These are phyloP conservation scores for Colletotrichum falcatum DNA, from an alignment of 2,329 filamentous ascomycete species.

Conservation along the genomic window DNA sequence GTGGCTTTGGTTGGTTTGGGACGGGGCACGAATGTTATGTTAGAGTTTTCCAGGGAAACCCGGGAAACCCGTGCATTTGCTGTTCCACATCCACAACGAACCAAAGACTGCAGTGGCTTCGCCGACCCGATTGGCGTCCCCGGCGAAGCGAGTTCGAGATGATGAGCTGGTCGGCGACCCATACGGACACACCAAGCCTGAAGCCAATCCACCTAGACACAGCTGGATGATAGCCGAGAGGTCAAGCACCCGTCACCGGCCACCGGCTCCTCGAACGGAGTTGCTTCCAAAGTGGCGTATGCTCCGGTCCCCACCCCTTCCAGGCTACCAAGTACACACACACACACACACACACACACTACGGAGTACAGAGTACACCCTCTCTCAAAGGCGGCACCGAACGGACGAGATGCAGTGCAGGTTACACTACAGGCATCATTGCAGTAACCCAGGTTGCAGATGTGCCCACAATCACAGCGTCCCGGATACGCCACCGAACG, in stretches of 20 bases:
- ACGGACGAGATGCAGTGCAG: slow-evolving; percentile 17
- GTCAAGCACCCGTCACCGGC: slow-evolving; percentile 20
- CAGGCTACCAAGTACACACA: no score
- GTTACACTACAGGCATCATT: slow-evolving; percentile 35
- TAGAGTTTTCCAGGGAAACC: background rate
- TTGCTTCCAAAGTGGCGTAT: slow-evolving; percentile 28
- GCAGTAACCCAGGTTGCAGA: slow-evolving; percentile 35
- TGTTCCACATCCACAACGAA: slow-evolving; percentile 5
- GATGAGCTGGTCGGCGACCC: background rate
- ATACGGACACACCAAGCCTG: background rate
- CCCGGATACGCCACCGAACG: slow-evolving; percentile 27
- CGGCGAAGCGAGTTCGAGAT: slow-evolving; percentile 24
- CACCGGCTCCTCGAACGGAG: slow-evolving; percentile 7
- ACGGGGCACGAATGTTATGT: background rate
- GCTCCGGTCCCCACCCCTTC: slow-evolving; percentile 7
- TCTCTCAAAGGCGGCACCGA: slow-evolving; percentile 10
- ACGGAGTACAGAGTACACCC: no score
- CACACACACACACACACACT: no score
- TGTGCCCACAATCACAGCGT: slow-evolving; percentile 23
- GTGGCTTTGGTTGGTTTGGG: background rate
- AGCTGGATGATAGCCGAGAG: slow-evolving; percentile 23
- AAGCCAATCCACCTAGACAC: slow-evolving; percentile 16
- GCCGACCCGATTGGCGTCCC: slow-evolving; percentile 33
- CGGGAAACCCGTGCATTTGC: slow-evolving; percentile 1
- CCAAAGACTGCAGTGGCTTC: slow-evolving; percentile 5